Evolutionary conservation across 2,329 filamentous ascomycete genomes (phyloP).

Genomic region (Diaporthe ilicicola): DNA sequence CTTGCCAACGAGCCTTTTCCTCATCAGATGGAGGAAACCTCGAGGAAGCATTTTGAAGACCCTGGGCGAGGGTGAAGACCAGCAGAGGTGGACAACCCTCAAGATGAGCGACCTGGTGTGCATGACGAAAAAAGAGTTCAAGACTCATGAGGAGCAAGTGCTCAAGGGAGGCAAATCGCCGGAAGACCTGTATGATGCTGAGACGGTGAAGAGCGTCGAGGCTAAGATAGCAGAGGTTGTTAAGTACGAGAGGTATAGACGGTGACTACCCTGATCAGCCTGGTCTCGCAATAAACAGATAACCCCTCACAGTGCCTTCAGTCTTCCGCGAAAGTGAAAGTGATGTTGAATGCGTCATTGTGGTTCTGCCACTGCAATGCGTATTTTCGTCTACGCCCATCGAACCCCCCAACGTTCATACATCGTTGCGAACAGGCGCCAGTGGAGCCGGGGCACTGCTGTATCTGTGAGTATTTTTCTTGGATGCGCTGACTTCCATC

Average conservation of each 20-base stretch:
- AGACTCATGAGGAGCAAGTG: slow-evolving; percentile 80
- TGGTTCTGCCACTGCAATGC: neutral
- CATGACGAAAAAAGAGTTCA: slow-evolving; percentile 92
- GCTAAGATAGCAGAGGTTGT: slow-evolving; percentile 73
- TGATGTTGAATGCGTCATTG: neutral
- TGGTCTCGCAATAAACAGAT: neutral
- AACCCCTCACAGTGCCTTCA: neutral
- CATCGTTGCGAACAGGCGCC: neutral
- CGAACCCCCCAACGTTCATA: neutral
- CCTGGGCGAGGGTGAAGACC: slow-evolving; percentile 71
- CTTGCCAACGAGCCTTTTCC: slow-evolving; percentile 77
- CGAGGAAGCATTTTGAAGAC: slow-evolving; percentile 62
- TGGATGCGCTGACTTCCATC: neutral
- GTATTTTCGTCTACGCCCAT: too few relatives aligned
- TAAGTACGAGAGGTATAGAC: slow-evolving; percentile 63
- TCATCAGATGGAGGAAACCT: slow-evolving; percentile 84
- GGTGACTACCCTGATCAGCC: slow-evolving; percentile 30
- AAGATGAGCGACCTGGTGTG: slow-evolving; percentile 78
- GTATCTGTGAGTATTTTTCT: neutral
- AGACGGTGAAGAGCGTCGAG: slow-evolving; percentile 73
- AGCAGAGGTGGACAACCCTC: slow-evolving; percentile 80
- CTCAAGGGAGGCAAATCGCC: slow-evolving; percentile 72
- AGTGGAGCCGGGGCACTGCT: too few relatives aligned
- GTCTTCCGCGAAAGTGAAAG: too few relatives aligned
- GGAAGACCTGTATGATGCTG: slow-evolving; percentile 78